Evolutionary conservation across 176 grass and related monocot species (phyloP).

Genomic region (Raddia distichophylla): DNA sequence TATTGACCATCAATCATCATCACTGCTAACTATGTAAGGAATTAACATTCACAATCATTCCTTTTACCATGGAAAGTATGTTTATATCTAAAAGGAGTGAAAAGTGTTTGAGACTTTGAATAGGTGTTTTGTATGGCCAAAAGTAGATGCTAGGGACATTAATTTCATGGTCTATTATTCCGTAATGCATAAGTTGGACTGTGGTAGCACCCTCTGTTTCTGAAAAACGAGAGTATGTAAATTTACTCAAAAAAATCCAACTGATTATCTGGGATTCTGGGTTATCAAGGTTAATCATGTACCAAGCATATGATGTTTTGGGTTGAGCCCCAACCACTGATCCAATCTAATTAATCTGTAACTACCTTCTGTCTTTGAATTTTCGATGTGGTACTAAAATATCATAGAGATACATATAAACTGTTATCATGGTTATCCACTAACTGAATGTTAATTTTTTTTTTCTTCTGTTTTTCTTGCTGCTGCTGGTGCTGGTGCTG

Average conservation of each 20-base stretch:
- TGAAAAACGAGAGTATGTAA: background rate
- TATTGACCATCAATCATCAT: background rate
- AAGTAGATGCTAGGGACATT: too few relatives aligned
- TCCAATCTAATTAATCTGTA: background rate
- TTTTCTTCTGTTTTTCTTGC: background rate
- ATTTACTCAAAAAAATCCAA: background rate
- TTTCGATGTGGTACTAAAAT: background rate
- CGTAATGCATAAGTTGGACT: too few relatives aligned
- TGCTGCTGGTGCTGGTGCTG: too few relatives aligned
- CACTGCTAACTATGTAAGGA: background rate
- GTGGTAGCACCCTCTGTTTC: too few relatives aligned
- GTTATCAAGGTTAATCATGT: background rate
- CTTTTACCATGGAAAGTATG: background rate
- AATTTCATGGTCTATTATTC: too few relatives aligned
- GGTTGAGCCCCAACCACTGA: background rate
- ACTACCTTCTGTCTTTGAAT: background rate
- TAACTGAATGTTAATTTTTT: background rate
- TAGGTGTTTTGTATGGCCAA: too few relatives aligned
- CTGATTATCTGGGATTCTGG: background rate
- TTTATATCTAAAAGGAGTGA: too few relatives aligned
- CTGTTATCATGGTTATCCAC: background rate
- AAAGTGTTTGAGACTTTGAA: too few relatives aligned
- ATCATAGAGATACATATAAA: background rate
- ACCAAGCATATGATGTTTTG: background rate
- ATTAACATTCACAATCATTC: background rate